phyloP scores from a whole-genome alignment of 441 rosid species.

The Omphalea diandra region DNA sequence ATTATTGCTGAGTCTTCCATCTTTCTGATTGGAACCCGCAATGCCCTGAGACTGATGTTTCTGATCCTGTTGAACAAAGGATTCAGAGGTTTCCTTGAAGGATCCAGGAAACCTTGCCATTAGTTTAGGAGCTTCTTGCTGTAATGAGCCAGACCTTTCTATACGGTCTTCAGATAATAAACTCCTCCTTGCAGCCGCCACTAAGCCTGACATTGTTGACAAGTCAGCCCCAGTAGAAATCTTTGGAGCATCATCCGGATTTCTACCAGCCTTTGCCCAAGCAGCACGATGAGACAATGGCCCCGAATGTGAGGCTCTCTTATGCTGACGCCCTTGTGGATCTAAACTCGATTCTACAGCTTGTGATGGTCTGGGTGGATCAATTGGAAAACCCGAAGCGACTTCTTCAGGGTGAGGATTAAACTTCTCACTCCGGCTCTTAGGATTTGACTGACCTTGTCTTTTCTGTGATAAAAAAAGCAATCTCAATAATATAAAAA shows the following conservation, averaged over 20 bases:
- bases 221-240: slow-evolving; percentile 55
- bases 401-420: slow-evolving; percentile 95
- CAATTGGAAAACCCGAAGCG: slow-evolving; percentile 97
- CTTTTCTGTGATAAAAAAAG: slow-evolving; percentile 60
- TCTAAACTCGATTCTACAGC: slow-evolving; percentile 56
- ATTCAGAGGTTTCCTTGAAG: slow-evolving; percentile 77
- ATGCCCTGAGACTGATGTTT: slow-evolving; percentile 44
- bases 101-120: slow-evolving; percentile 85
- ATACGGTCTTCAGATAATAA: slow-evolving; percentile 51
- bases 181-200: slow-evolving; percentile 54
- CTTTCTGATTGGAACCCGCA: slow-evolving; percentile 42
- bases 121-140: slow-evolving; percentile 55
- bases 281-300: slow-evolving; percentile 77
- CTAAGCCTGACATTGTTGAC: slow-evolving; percentile 52
- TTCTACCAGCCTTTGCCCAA: slow-evolving; percentile 71
- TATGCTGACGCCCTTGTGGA: slow-evolving; percentile 58
- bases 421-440: slow-evolving; percentile 95
- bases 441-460: slow-evolving; percentile 62
- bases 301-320: slow-evolving; percentile 92
- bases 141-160: slow-evolving; percentile 46
- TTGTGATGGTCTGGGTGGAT: slow-evolving; percentile 93
- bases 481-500: neutral
- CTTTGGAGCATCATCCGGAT: slow-evolving; percentile 61
- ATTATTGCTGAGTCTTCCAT: slow-evolving; percentile 58
- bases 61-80: slow-evolving; percentile 49